Evolutionary conservation across 2,329 filamentous ascomycete genomes (phyloP).

Genomic region (Neofusicoccum parvum): DNA sequence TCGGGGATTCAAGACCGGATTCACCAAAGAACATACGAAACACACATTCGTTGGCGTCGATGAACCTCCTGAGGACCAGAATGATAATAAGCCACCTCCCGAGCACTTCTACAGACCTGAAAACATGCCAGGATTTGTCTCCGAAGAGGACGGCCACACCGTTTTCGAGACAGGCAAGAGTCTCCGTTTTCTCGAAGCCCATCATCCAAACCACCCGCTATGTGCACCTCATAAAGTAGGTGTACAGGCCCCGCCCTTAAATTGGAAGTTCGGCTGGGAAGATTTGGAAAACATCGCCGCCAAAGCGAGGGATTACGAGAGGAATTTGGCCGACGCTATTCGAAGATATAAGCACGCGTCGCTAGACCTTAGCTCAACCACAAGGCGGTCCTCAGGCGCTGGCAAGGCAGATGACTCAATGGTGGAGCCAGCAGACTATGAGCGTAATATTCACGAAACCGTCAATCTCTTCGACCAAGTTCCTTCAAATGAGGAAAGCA

Average conservation of each 20-base stretch:
- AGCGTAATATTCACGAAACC: slow-evolving; percentile 5
- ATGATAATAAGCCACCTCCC: slow-evolving; percentile 44
- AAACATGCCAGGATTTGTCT: slow-evolving; percentile 72
- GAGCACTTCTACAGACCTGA: slow-evolving; percentile 66
- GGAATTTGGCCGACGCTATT: slow-evolving; percentile 37
- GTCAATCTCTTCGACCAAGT: slow-evolving; percentile 12
- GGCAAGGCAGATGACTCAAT: slow-evolving; percentile 22
- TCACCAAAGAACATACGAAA: not conserved
- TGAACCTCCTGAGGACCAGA: slow-evolving; percentile 29
- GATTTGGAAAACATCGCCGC: slow-evolving; percentile 66
- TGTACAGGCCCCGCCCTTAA: slow-evolving; percentile 58
- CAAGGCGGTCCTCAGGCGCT: slow-evolving; percentile 23
- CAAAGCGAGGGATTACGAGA: slow-evolving; percentile 58
- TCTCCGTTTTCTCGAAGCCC: slow-evolving; percentile 69
- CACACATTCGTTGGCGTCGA: slow-evolving; percentile 32
- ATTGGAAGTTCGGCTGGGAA: slow-evolving; percentile 74
- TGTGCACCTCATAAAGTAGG: slow-evolving; percentile 54
- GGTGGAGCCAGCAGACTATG: slow-evolving; percentile 22
- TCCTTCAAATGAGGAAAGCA: slow-evolving; percentile 3
- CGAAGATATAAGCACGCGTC: slow-evolving; percentile 27
- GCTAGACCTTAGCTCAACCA: not conserved
- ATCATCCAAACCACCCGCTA: slow-evolving; percentile 72
- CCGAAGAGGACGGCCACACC: slow-evolving; percentile 65
- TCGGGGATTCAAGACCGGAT: slow-evolving; percentile 30
- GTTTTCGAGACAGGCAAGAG: slow-evolving; percentile 83